Conservation (phyloP, 129 eudicot species). For the Mikania micrantha region DNA sequence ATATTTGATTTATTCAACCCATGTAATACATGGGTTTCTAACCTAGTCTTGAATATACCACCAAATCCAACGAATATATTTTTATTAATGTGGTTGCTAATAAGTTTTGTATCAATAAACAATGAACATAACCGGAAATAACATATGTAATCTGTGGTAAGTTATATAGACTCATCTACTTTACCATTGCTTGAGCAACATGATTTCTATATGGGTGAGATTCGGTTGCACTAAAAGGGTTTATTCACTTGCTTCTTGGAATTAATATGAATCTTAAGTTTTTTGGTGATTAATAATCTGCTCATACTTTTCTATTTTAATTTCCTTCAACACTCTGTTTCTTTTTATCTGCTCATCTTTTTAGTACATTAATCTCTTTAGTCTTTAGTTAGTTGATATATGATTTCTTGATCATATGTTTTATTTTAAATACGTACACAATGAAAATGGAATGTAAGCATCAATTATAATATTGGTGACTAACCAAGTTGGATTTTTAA, state of each 20-base stretch:
- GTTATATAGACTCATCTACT: neutral
- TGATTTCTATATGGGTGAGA: neutral
- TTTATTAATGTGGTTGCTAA: neutral
- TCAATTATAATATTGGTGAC: neutral
- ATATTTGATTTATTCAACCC: no score
- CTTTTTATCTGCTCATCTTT: neutral
- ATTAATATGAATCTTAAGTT: neutral
- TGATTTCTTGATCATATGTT: neutral
- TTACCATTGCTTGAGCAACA: neutral
- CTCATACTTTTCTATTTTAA: neutral
- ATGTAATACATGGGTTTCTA: no score
- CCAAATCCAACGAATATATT: neutral
- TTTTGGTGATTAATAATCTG: constrained; percentile 4
- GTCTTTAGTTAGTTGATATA: neutral
- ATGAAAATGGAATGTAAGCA: neutral
- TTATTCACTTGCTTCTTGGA: neutral
- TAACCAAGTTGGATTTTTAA: neutral
- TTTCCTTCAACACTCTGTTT: no score
- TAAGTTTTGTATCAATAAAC: constrained; percentile 6
- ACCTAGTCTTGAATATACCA: no score
- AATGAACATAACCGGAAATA: neutral
- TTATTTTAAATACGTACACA: neutral
- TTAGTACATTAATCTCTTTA: no score
- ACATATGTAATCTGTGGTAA: neutral
- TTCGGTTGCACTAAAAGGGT: neutral